Percentiles rank a stretch among this genome's conserved stretches.
Conservation (phyloP, 768 basidiomycete species). For the Trametes gibbosa region DNA sequence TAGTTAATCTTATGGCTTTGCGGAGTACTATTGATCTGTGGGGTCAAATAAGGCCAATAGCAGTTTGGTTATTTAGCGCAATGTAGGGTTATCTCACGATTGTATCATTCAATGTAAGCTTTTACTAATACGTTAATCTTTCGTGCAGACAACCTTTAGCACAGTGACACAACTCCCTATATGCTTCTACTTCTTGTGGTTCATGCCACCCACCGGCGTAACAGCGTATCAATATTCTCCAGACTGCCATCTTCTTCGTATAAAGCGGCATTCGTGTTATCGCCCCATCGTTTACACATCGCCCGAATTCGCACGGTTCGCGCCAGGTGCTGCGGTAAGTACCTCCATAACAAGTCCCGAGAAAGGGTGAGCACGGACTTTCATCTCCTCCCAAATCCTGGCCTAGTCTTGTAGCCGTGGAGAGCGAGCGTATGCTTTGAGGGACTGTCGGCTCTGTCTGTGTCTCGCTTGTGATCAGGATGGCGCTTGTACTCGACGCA, state of each 20-base stretch:
- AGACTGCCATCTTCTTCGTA: background rate
- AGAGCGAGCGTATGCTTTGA: background rate
- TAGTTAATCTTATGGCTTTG: background rate
- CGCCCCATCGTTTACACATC: background rate
- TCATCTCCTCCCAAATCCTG: background rate
- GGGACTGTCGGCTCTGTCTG: background rate
- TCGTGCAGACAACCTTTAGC: no score
- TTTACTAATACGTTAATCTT: no score
- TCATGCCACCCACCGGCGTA: no score
- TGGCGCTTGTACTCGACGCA: slow-evolving; percentile 5
- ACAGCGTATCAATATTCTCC: no score
- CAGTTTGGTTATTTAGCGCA: no score
- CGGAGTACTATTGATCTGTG: no score
- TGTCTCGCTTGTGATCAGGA: background rate
- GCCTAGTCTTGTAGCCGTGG: background rate
- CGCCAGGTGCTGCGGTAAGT: background rate
- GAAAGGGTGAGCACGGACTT: background rate
- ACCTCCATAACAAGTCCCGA: background rate
- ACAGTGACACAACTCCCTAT: no score
- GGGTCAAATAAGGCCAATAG: no score
- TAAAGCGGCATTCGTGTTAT: background rate
- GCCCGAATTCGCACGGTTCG: background rate
- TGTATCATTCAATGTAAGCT: no score
- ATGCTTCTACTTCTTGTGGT: no score
- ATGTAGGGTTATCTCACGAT: no score